Conservation (phyloP, 306 rosid genomes). For the Ceratonia siliqua region DNA sequence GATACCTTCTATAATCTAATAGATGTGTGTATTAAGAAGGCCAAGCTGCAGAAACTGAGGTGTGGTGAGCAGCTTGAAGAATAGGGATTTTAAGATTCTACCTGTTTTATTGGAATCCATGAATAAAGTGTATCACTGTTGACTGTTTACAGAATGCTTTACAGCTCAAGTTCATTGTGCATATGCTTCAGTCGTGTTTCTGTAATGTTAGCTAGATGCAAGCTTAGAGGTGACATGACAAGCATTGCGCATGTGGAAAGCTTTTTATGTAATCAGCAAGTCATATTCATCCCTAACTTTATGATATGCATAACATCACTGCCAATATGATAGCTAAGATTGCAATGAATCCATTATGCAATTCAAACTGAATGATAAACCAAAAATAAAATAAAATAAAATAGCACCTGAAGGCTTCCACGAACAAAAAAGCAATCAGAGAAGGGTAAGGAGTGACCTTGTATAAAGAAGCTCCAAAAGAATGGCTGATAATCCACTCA, state of each 20-base stretch:
- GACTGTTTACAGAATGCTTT: not conserved
- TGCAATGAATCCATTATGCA: conserved; percentile 19
- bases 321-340: not conserved
- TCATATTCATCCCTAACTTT: not conserved
- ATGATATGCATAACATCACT: not conserved
- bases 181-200: not conserved
- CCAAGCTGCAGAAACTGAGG: conserved; percentile 33
- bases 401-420: not conserved
- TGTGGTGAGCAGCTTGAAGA: conserved; percentile 31
- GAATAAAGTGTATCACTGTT: conserved; percentile 30
- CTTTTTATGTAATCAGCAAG: conserved; percentile 22
- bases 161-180: not conserved
- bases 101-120: conserved; percentile 32
- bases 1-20: not conserved
- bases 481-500: not conserved
- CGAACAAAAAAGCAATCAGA: not conserved
- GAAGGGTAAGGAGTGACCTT: not conserved
- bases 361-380: not conserved
- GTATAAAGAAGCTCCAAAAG: not conserved
- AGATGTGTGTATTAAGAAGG: conserved; percentile 14
- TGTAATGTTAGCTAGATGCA: not conserved
- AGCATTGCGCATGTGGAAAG: not conserved
- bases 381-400: not conserved
- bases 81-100: conserved; percentile 14
- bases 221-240: not conserved